Evolutionary conservation across 179 eudicot species (phyloP).

Genomic region (Vitellaria paradoxa): DNA sequence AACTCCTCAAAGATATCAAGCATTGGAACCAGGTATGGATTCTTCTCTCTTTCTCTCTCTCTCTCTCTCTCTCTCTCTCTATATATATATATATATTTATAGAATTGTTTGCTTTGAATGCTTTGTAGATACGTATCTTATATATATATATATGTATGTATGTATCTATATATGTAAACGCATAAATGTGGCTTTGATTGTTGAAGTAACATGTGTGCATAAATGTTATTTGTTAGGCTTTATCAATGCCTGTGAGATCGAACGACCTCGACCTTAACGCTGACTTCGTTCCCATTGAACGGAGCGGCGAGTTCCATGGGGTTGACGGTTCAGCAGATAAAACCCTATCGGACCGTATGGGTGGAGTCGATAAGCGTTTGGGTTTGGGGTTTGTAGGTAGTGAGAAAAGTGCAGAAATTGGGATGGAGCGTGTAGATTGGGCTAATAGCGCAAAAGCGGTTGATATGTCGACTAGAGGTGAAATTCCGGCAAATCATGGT

Average conservation of each 20-base stretch:
- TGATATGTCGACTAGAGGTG: not conserved
- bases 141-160: not conserved
- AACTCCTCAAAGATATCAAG: too few relatives aligned
- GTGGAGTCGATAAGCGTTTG: not conserved
- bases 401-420: not conserved
- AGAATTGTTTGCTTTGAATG: not conserved
- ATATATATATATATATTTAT: not conserved
- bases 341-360: constrained; percentile 6
- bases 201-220: not conserved
- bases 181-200: not conserved
- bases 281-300: constrained; percentile 5
- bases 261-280: constrained; percentile 19
- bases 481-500: not conserved
- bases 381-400: constrained; percentile 4
- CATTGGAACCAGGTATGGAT: constrained; percentile 1
- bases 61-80: not conserved
- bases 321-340: not conserved
- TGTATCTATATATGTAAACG: not conserved
- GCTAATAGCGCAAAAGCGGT: not conserved
- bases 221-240: constrained; percentile 25
- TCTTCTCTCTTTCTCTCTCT: not conserved
- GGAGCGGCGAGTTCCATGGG: constrained; percentile 9
- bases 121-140: too few relatives aligned
- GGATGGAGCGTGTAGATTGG: not conserved
- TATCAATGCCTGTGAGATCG: constrained; percentile 3